Evolutionary conservation across 1,139 yeast species (phyloP), one percentile per base, ranked within the genome.

Genomic region (Geotrichum candidum): DNA sequence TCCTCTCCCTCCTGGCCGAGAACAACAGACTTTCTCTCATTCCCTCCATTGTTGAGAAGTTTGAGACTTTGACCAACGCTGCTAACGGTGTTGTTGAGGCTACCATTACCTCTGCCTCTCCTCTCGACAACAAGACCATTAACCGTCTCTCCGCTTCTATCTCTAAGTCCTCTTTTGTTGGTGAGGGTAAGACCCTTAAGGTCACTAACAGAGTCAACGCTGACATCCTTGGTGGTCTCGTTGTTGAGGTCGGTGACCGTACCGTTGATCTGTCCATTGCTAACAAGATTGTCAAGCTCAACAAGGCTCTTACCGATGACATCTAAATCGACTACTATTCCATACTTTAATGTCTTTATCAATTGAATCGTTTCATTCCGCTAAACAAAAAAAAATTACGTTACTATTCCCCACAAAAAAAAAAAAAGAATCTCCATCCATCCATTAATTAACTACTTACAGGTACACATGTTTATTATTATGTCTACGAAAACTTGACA

Each of bases 231-330:
- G 99, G 99, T 74, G 99, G 99, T 72, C 84, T 94, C 76, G 80
- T 95, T 70, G 97, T 94, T 65, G 97, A 92, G 78, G 92, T 94
- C 72, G 97, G 95, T 74, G 99, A 94, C 82, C 90, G 88, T 78
- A 92, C 98, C 67, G 96, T 91, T 71, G 99, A 94, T 78, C 84
- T 94, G 77, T 88, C 96, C 65, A 85, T 94, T 70, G 82, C 94
- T 65, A 78, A 90, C 74, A 91, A 87, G 83, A 86, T 94, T 74
- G 82, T 88, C 76, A 90, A 84, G 80, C 87, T 92, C 80, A 94
- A 95, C 87, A 85, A 88, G 78, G 85, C 89, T 72, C 86, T 94
- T 76, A 82, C 84, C 72, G 97, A 91, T 55, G 64, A 62, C 57
- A 53, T 60, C 57, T 62, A 62, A 62, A 50, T 54, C 53, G 35